Evolutionary conservation across 495 filamentous ascomycete species (phyloP).

Genomic region (Apiosordaria backusii): DNA sequence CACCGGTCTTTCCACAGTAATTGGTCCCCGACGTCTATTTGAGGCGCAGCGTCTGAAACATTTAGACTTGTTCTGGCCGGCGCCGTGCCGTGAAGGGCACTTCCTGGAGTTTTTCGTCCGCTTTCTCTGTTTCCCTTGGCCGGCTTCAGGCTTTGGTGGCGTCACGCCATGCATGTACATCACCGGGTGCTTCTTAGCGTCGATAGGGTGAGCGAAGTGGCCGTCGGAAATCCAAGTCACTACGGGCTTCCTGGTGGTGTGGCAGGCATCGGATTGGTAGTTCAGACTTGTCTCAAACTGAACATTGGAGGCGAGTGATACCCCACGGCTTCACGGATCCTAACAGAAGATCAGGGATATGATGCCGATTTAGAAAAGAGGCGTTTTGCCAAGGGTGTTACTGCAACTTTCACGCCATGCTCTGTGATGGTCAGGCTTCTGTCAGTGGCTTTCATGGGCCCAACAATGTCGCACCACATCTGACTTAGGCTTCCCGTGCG

Average conservation of each 20-base stretch:
- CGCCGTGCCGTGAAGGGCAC: background rate
- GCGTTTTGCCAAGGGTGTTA: background rate
- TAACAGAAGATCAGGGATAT: background rate
- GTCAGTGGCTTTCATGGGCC: background rate
- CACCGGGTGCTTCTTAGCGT: background rate
- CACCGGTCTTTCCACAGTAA: background rate
- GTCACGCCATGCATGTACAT: background rate
- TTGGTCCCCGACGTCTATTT: background rate
- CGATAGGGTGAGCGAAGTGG: background rate
- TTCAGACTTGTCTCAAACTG: too few relatives aligned
- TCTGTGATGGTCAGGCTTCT: background rate
- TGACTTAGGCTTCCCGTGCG: constrained; percentile 1
- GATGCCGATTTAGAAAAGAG: background rate
- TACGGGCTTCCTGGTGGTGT: too few relatives aligned
- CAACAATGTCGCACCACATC: background rate
- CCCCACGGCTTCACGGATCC: background rate
- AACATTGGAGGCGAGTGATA: too few relatives aligned
- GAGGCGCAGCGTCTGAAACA: background rate
- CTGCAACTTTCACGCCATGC: background rate
- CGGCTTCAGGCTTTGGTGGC: background rate
- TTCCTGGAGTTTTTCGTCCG: background rate
- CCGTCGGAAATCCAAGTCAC: background rate
- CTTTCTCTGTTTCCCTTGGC: background rate
- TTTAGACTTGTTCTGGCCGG: background rate
- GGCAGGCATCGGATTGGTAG: too few relatives aligned